Evolutionary conservation across 2,329 filamentous ascomycete genomes (phyloP).

Genomic region (Colletotrichum liriopes): DNA sequence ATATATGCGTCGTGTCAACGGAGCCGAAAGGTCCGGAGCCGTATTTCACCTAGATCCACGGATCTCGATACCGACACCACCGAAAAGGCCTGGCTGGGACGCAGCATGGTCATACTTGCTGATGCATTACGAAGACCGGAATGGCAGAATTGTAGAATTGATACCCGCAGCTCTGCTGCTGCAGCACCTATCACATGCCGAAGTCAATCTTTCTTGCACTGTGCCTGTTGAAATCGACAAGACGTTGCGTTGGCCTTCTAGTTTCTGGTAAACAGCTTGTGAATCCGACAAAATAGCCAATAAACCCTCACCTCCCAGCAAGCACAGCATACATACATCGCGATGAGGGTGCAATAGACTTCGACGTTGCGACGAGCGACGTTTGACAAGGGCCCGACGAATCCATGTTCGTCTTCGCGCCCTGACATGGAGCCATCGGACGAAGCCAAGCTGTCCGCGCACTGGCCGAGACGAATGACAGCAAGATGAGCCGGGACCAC

Average conservation of each 20-base stretch:
- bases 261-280: not conserved
- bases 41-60: not conserved
- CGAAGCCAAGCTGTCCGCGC: not conserved
- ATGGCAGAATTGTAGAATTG: conserved; percentile 9
- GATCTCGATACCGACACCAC: too few species aligned
- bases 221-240: not conserved
- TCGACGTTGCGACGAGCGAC: not conserved
- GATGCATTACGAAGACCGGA: too few species aligned
- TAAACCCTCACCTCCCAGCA: conserved; percentile 2
- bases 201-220: not conserved
- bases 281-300: not conserved
- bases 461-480: not conserved
- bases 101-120: not conserved
- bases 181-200: not conserved
- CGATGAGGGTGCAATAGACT: not conserved
- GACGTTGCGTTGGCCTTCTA: not conserved
- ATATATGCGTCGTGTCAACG: not conserved
- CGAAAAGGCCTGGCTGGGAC: not conserved
- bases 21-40: not conserved
- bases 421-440: not conserved
- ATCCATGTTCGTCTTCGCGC: not conserved
- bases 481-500: not conserved
- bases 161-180: conserved; percentile 19
- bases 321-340: not conserved
- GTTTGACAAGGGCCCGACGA: conserved; percentile 1